Evolutionary conservation across 805 yeast species (phyloP), one percentile per base, ranked within the genome.

Genomic region (Ogataea pini): DNA sequence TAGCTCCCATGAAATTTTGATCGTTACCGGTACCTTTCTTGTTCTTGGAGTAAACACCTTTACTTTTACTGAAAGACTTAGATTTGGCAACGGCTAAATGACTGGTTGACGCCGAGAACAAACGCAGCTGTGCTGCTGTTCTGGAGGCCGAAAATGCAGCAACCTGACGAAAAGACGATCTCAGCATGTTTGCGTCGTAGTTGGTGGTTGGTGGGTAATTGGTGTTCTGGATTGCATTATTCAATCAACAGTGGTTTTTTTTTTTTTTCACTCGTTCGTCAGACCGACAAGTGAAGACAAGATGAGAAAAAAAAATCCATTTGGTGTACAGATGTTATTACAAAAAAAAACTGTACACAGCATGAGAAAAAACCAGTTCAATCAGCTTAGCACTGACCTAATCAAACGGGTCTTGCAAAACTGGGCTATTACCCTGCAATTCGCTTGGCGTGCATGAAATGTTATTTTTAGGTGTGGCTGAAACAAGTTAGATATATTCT

Each of bases 11-110:
- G 46, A 64, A 68, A 20, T 55, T 60, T 47, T 59, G 52, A 44
- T 61, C 65, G 38, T 61, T 64, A 36, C 72, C 72, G 9, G 66
- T 50, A 22, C 71, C 70, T 50, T 66, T 68, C 40, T 56, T 61
- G 47, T 55, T 55, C 37, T 59, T 64, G 7, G 61, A 49, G 41
- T 54, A 58, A 14, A 50, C 43, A 12, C 51, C 44, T 46, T 59
- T 31, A 16, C 34, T 59, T 38, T 62, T 67, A 37, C 58, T 57
- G 51, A 61, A 66, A 13, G 70, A 65, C 52, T 63, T 60, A 36
- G 64, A 50, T 14, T 57, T 55, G 8, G 61, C 61, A 7, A 60
- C 64, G 2, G 65, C 64, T 19, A 46, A 36, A 10, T 27, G 44
- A 8, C 28, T 31, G 1, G 52, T 27, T 13, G 49, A 27, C 7